A percentile compares a stretch with the other conserved stretches of the same genome.
These are phyloP conservation scores for Closterium sp. DNA, from an alignment of 139 green algal genomes.

Conservation along the genomic window DNA sequence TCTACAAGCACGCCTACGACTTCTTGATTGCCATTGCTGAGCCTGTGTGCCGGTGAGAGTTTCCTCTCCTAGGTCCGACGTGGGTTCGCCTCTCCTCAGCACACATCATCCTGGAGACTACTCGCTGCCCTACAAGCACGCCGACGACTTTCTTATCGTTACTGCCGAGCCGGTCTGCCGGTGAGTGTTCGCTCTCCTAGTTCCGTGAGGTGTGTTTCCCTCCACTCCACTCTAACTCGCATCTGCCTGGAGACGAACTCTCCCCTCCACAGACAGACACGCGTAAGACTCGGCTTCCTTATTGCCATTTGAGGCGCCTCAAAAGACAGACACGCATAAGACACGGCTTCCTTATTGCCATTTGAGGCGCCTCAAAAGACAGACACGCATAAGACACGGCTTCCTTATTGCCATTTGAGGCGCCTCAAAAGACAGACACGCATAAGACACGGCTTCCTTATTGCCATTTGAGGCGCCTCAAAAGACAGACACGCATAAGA, in stretches of 20 bases:
- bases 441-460: no score
- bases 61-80: conserved; percentile 14
- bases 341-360: no score
- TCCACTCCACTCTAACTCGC: no score
- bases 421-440: no score
- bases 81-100: conserved; percentile 64
- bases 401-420: no score
- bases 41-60: conserved; percentile 19
- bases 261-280: conserved; percentile 88
- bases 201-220: background rate
- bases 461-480: no score
- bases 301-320: no score
- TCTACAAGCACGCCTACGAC: conserved; percentile 97
- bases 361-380: no score
- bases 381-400: no score
- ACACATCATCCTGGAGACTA: conserved; percentile 94
- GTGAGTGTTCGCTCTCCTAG: background rate
- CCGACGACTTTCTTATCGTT: conserved; percentile 96
- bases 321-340: no score
- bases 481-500: no score
- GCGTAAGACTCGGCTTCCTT: conserved; percentile 98
- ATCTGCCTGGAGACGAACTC: no score
- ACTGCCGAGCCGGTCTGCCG: conserved; percentile 67
- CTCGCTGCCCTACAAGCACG: conserved; percentile 89
- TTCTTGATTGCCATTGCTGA: conserved; percentile 96